Evolutionary conservation across 345 rosid genomes (phyloP).

Genomic region (Psidium guajava): DNA sequence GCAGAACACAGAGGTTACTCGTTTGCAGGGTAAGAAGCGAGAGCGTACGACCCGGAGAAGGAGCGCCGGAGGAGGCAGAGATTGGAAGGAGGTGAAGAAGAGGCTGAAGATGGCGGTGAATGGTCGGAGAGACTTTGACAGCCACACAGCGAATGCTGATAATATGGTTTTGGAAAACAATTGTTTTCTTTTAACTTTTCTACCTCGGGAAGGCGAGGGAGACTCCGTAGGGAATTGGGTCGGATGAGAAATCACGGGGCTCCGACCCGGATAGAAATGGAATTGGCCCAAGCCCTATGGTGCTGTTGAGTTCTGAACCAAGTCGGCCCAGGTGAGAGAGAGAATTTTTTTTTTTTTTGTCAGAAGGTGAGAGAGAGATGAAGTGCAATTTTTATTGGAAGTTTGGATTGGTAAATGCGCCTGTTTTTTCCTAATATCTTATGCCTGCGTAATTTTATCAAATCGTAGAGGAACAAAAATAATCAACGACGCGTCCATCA

Average conservation of each 20-base stretch:
- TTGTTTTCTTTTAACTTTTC: background rate
- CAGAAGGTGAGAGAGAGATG: background rate
- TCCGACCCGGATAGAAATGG: background rate
- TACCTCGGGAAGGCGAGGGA: background rate
- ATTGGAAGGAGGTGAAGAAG: background rate
- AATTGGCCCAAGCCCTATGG: background rate
- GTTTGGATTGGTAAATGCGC: background rate
- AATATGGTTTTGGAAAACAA: background rate
- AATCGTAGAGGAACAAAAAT: background rate
- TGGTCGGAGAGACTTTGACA: background rate
- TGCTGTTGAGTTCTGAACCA: background rate
- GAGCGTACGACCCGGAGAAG: background rate
- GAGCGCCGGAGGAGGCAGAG: background rate
- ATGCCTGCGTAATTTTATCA: background rate
- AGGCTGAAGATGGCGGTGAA: background rate
- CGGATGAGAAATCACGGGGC: background rate
- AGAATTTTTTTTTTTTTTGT: no score
- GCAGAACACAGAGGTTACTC: background rate
- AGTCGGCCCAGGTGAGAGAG: background rate
- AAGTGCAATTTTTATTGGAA: background rate
- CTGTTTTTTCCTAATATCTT: background rate
- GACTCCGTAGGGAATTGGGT: background rate
- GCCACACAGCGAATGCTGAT: background rate
- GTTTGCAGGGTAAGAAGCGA: background rate
- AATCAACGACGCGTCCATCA: background rate